Conservation (phyloP, 148 eudicot genomes). For the Vaccinium darrowii region DNA sequence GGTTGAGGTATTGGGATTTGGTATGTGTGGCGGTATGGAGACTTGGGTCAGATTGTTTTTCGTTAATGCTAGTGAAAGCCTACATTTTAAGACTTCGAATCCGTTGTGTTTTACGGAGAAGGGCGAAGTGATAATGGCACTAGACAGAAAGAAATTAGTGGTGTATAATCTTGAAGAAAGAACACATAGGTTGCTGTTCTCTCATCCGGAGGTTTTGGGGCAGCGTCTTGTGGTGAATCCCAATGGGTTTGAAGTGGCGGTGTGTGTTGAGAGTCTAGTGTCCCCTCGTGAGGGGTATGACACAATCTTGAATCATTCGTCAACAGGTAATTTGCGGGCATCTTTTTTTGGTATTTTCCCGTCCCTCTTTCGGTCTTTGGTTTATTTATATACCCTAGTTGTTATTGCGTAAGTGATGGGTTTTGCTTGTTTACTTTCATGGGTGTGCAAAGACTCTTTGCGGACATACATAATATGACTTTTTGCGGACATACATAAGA, state of each 20-base stretch:
- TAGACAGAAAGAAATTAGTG: not conserved
- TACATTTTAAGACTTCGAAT: not conserved
- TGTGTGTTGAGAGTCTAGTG: not conserved
- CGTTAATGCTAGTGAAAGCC: not conserved
- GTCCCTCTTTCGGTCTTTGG: too few relatives aligned
- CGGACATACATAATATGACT: too few relatives aligned
- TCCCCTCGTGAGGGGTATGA: not conserved
- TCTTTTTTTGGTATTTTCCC: too few relatives aligned
- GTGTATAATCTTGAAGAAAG: slow-evolving; percentile 1
- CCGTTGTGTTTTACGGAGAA: not conserved
- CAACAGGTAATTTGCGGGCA: not conserved
- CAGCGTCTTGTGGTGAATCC: not conserved
- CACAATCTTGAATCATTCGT: not conserved
- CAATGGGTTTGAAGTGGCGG: not conserved
- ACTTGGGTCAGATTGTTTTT: not conserved
- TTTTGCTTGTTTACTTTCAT: too few relatives aligned
- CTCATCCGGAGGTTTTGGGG: not conserved
- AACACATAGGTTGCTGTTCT: not conserved
- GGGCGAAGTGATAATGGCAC: not conserved
- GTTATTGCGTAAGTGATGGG: too few relatives aligned
- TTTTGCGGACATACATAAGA: too few relatives aligned
- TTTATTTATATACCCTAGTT: too few relatives aligned
- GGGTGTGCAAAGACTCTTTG: too few relatives aligned
- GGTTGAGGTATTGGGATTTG: not conserved
- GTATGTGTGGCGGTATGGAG: not conserved